phyloP scores from a whole-genome alignment of 345 rosid species.

The Kandelia obovata region DNA sequence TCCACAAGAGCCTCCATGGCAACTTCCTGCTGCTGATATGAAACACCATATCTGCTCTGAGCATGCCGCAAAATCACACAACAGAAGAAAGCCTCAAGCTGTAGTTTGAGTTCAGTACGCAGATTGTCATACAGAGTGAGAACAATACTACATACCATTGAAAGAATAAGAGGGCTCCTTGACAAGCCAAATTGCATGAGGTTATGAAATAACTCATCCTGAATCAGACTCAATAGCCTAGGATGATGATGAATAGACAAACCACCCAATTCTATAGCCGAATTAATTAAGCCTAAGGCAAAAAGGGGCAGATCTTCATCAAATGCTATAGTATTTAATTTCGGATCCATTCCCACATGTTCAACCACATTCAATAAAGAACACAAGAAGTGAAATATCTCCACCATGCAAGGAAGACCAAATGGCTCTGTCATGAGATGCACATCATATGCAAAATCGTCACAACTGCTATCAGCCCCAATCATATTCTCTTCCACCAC shows the following conservation, averaged over 20 bases:
- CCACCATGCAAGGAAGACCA: conserved; percentile 78
- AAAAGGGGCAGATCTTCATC: conserved; percentile 83
- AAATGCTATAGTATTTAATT: conserved; percentile 59
- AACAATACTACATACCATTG: conserved; percentile 70
- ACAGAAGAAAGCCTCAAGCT: conserved; percentile 69
- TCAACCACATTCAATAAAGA: conserved; percentile 60
- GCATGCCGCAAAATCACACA: conserved; percentile 66
- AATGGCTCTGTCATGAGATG: conserved; percentile 49
- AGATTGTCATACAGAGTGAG: conserved; percentile 66
- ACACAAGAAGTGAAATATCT: conserved; percentile 64
- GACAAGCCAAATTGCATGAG: conserved; percentile 79
- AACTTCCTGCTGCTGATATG: conserved; percentile 79
- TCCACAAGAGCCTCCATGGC: conserved; percentile 80
- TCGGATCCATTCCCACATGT: conserved; percentile 42
- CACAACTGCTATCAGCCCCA: not conserved
- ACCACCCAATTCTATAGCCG: conserved; percentile 46
- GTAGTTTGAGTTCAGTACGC: conserved; percentile 60
- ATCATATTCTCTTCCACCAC: not conserved
- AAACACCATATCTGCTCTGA: conserved; percentile 62
- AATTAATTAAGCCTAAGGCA: conserved; percentile 68
- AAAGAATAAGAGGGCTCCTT: conserved; percentile 74
- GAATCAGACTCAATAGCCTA: conserved; percentile 50
- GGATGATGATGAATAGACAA: conserved; percentile 32
- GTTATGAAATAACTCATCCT: conserved; percentile 63
- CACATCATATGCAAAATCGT: not conserved